Evolutionary conservation across 495 filamentous ascomycete species (phyloP), one percentile per base, ranked within the genome.

Genomic region (Penicillium longicatenatum): DNA sequence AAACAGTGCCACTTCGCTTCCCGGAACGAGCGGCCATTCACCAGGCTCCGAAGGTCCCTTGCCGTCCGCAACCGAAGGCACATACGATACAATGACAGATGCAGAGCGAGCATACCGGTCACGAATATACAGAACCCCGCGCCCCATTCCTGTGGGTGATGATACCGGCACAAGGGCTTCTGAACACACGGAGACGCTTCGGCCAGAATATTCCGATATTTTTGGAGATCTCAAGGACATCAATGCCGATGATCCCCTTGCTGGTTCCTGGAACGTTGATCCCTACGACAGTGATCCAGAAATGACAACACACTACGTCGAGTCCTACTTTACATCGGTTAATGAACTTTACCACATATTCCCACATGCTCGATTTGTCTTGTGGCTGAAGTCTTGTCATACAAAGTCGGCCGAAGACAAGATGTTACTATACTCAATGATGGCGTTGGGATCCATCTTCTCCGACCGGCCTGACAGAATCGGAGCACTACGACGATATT

Each of bases 401-500:
- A 69, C 73, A 19, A 88, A 88, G 66, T 81, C 77, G 43, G 74
- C 76, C 59, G 84, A 85, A 67, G 88, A 90, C 70, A 80, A 80
- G 62, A 91, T 90, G 85, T 77, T 88, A 47, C 78, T 87, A 46
- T 90, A 89, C 73, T 81, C 81, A 12, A 80, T 86, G 63, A 81
- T 90, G 62, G 76, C 83, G 2, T 57, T 85, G 58, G 84, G 80
- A 8, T 78, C 84, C 14, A 65, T 82, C 1, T 86, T 89, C 59
- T 84, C 86, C 0, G 68, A 76, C 14, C 77, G 80, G n/a, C 57
- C 76, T n/a, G 79, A 80, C 48, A 70, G 73, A 51, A 71, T 77
- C 33, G 60, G 66, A 20, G 69, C 78, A 3, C 71, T 83, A 21
- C 76, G 69, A 57, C 74, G 75, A 26, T 87, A 83, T 60, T 77